Evolutionary conservation across 202 grass and related monocot species (phyloP).

Genomic region (Setaria viridis): DNA sequence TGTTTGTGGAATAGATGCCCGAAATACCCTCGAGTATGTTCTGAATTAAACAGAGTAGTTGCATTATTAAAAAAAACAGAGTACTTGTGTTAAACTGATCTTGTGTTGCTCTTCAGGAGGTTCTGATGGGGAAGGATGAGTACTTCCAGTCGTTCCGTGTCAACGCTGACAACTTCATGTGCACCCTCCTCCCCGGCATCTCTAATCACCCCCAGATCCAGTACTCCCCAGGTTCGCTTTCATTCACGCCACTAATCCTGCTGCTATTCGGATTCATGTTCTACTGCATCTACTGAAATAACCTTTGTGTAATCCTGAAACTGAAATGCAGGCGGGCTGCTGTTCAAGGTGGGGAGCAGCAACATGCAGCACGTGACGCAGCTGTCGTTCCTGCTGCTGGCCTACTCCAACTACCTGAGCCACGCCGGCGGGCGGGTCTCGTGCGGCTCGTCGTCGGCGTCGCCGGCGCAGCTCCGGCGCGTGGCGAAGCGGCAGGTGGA

Average conservation of each 20-base stretch:
- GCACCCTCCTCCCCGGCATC: conserved; percentile 85
- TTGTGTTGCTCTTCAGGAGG: conserved; percentile 56
- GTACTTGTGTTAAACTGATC: background rate
- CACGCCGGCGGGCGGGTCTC: conserved; percentile 67
- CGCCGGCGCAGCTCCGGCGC: conserved; percentile 67
- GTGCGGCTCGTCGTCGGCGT: conserved; percentile 64
- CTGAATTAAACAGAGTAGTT: background rate
- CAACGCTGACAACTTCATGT: conserved; percentile 90
- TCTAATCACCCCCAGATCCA: conserved; percentile 86
- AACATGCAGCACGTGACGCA: conserved; percentile 98
- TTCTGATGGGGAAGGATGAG: conserved; percentile 92
- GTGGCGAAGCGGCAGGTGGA: conserved; percentile 91
- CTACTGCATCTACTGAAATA: background rate
- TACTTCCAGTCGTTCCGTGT: conserved; percentile 86
- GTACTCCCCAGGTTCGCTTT: conserved; percentile 72
- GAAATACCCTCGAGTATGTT: background rate
- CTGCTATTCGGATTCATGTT: background rate
- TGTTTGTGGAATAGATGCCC: background rate
- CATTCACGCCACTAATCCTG: background rate
- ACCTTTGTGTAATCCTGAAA: background rate
- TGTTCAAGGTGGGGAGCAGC: conserved; percentile 82
- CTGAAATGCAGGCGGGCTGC: conserved; percentile 51
- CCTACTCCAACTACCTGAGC: conserved; percentile 94
- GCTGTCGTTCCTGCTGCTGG: conserved; percentile 89
- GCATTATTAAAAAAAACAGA: too few species aligned